phyloP scores from a whole-genome alignment of 2,329 filamentous ascomycete genomes.

The Diaporthe sp. region DNA sequence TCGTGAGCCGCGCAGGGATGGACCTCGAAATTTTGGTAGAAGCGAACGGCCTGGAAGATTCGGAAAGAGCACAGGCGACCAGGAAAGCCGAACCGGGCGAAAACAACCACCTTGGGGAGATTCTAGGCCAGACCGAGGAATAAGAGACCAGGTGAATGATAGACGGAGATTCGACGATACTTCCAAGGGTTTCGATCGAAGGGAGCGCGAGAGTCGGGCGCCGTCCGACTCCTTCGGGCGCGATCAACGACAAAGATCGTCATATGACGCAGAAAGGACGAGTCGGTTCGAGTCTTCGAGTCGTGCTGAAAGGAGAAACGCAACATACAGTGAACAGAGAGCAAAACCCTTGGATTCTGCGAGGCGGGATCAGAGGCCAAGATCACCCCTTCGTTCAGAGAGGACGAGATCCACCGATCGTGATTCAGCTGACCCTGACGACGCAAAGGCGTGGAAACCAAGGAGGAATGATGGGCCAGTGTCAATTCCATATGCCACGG shows the following conservation, averaged over 20 bases:
- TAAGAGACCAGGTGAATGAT: neutral
- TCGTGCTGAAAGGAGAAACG: neutral
- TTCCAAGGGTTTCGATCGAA: neutral
- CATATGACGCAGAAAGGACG: neutral
- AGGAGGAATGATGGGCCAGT: slow-evolving; percentile 41
- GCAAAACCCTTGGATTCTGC: neutral
- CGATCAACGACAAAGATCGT: neutral
- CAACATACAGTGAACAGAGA: neutral
- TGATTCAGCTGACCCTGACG: neutral
- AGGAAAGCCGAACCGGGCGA: neutral
- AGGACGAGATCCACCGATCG: neutral
- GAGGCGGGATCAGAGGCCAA: neutral
- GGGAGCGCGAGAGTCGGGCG: neutral
- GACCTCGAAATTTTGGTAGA: neutral
- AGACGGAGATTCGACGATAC: neutral
- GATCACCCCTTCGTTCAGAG: neutral
- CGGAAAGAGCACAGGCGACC: neutral
- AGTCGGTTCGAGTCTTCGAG: neutral
- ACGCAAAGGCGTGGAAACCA: slow-evolving; percentile 36
- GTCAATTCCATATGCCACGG: slow-evolving; percentile 75
- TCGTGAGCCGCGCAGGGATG: neutral
- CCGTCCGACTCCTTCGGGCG: neutral
- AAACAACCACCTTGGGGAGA: neutral
- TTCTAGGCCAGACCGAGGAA: neutral
- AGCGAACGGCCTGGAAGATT: neutral